Base-by-base conservation (phyloP, 768 basidiomycete species). In the Austroboletus festivus region DNA sequence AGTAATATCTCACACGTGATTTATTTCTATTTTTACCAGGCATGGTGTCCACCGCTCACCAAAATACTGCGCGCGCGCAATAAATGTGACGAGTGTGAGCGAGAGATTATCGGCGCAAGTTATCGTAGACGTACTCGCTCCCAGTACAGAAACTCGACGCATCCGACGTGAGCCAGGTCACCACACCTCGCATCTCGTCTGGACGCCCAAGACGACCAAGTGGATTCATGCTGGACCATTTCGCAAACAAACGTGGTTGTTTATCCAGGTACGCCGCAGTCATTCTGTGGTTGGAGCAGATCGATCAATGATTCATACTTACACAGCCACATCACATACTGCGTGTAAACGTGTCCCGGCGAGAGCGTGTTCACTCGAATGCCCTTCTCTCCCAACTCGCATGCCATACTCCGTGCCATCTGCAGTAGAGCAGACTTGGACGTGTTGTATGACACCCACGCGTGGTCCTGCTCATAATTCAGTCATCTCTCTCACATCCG, bases 401-500 rank as follows among this genome's bases (percentile, higher is more conserved):
- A 88, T 4, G 87, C 87, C 85, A 90, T 84, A 63, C 83, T 87
- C 37, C 88, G 79, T 5, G 74, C 81, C 85, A 88, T 88, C 67
- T 90, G 87, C 35, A 89, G 66, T 16, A 90, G 85, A 5, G 82
- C 87, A 1, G 83, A 79, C 67, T 90, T 90, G 69, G 83, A 85
- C 41, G 78, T 74, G 66, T 89, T 88, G 68, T 89, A 89, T 13
- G 84, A 78, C 43, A 82, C 77, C 85, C 84, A 88, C 1, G 81
- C 78, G 55, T 86, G 84, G 54, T 81, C 85, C 87, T 86, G 53
- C 24, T 13, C 37, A 4, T 2, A 7, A 16, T 18, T 46, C 15
- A 52, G 47, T 46, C n/a, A n/a, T 21, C 44, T 15, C 15, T 6
- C 4, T 1, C 6, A 0, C 1, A n/a, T n/a, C 16, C 0, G 21